Conservation (phyloP, 83 land plant species). For the Picea mariana region DNA sequence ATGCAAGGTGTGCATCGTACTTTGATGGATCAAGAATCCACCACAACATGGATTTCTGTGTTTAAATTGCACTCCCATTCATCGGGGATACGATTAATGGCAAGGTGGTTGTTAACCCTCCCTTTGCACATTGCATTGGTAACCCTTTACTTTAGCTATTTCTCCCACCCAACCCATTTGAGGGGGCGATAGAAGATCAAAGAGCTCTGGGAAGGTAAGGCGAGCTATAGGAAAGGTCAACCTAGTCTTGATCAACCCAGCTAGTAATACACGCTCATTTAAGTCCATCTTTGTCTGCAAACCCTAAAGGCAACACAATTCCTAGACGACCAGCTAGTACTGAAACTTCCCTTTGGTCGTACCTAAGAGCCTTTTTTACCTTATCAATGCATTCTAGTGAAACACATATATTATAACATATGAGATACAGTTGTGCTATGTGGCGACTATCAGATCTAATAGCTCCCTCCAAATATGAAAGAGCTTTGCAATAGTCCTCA, state of each 20-base stretch:
- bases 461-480: slow-evolving; percentile 67
- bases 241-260: neutral
- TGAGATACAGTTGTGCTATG: slow-evolving; percentile 83
- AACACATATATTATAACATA: slow-evolving; percentile 57
- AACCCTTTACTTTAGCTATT: too few relatives aligned
- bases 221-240: neutral
- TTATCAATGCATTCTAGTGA: slow-evolving; percentile 48
- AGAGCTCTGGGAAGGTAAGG: neutral
- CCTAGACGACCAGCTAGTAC: slow-evolving; percentile 45
- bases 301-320: slow-evolving; percentile 34
- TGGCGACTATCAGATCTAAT: slow-evolving; percentile 75
- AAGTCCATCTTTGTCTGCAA: slow-evolving; percentile 9
- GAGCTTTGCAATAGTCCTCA: slow-evolving; percentile 74
- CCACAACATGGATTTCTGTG: slow-evolving; percentile 53
- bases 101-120: too few relatives aligned
- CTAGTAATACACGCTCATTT: neutral
- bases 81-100: too few relatives aligned
- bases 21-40: slow-evolving; percentile 64
- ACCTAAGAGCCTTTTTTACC: slow-evolving; percentile 54
- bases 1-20: slow-evolving; percentile 48
- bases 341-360: slow-evolving; percentile 55
- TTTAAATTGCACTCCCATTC: neutral
- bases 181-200: neutral
- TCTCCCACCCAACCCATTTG: neutral
- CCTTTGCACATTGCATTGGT: too few relatives aligned